Evolutionary conservation across 139 green algal genomes (phyloP).

Genomic region (Raphidocelis subcapitata): DNA sequence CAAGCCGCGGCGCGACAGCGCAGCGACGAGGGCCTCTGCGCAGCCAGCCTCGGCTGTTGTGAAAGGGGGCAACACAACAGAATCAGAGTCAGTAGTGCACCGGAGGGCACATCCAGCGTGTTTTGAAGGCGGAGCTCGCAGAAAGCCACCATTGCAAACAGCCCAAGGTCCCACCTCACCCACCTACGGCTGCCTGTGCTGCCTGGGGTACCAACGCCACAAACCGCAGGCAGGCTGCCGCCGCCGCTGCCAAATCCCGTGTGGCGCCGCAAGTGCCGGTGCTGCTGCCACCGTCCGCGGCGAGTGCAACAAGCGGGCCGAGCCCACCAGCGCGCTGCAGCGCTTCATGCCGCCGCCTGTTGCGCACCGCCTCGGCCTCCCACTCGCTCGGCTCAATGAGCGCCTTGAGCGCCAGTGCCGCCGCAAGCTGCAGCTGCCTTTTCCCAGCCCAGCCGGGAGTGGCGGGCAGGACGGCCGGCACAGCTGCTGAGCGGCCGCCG

Average conservation of each 20-base stretch:
- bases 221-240: constrained; percentile 50
- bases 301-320: not conserved
- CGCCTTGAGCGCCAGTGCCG: constrained; percentile 23
- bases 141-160: not conserved
- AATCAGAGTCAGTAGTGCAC: not conserved
- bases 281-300: not conserved
- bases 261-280: constrained; percentile 3
- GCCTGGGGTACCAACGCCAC: constrained; percentile 44
- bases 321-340: not conserved
- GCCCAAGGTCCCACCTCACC: not conserved
- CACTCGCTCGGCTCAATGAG: constrained; percentile 48
- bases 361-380: constrained; percentile 17
- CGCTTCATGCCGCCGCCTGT: constrained; percentile 9
- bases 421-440: constrained; percentile 21
- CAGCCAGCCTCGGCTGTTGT: too few species aligned
- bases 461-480: constrained; percentile 14
- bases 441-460: constrained; percentile 23
- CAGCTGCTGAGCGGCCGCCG: constrained; percentile 1
- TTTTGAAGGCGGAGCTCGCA: not conserved
- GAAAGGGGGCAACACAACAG: too few species aligned
- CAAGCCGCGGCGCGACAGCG: not conserved
- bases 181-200: constrained; percentile 38
- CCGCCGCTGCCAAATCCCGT: constrained; percentile 33
- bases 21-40: too few species aligned
- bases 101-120: not conserved